Conservation (phyloP, 129 eudicot species). For the Flaveria sonorensis region DNA sequence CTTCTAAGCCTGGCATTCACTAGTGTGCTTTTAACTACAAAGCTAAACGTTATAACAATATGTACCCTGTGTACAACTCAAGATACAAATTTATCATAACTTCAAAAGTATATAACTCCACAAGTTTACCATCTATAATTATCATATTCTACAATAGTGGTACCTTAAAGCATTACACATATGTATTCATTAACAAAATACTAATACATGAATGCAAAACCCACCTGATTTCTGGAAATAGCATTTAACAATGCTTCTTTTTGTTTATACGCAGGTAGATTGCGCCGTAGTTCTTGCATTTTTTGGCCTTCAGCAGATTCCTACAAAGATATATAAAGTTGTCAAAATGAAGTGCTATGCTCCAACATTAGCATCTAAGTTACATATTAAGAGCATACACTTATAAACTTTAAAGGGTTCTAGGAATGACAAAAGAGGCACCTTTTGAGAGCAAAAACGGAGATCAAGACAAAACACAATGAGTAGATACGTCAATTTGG, state of each 20-base stretch:
- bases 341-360: slow-evolving; percentile 10
- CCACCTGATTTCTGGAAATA: slow-evolving; percentile 77
- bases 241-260: slow-evolving; percentile 63
- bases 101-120: not conserved
- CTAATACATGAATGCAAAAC: not conserved
- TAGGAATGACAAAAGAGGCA: not conserved
- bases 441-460: not conserved
- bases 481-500: not conserved
- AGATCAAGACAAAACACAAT: slow-evolving; percentile 1
- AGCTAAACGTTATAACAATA: not conserved
- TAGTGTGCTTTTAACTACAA: too few species aligned
- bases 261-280: slow-evolving; percentile 83
- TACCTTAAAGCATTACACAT: slow-evolving; percentile 8
- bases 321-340: slow-evolving; percentile 35
- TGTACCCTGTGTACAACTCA: not conserved
- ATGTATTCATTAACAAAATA: not conserved
- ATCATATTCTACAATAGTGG: not conserved
- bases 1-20: too few species aligned
- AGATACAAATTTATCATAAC: not conserved
- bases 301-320: slow-evolving; percentile 87
- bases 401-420: not conserved
- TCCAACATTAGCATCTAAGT: slow-evolving; percentile 13
- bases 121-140: not conserved
- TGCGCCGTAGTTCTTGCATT: slow-evolving; percentile 81
- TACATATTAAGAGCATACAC: slow-evolving; percentile 3